Percentiles rank a stretch among this genome's conserved stretches.
Evolutionary conservation across 106 monocot genomes (phyloP).

Genomic region (Dactylorhiza incarnata): DNA sequence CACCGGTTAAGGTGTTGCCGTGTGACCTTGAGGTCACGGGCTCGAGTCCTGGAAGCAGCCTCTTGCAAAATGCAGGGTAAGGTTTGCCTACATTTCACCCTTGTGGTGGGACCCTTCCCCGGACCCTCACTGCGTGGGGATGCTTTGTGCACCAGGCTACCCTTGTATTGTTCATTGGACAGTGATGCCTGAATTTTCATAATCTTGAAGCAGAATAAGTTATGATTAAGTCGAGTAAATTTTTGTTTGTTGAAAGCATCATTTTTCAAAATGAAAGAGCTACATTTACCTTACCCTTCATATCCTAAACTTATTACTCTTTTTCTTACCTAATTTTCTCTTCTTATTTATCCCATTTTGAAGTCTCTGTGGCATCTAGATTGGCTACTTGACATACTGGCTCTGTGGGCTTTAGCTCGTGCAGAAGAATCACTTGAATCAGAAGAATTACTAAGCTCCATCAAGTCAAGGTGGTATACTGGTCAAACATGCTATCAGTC

Average conservation of each 20-base stretch:
- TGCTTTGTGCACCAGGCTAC: no score
- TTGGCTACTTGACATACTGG: constrained; percentile 74
- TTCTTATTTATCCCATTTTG: constrained; percentile 9
- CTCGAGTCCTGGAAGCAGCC: no score
- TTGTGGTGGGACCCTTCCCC: no score
- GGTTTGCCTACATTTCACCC: no score
- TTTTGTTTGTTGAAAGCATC: neutral
- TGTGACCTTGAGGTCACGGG: no score
- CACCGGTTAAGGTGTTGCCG: no score
- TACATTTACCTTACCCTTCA: neutral
- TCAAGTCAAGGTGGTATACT: constrained; percentile 48
- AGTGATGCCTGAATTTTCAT: neutral
- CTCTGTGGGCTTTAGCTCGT: constrained; percentile 62
- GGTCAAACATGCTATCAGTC: neutral
- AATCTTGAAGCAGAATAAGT: neutral
- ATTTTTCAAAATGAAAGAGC: neutral
- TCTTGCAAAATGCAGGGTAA: no score
- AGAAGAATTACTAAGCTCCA: constrained; percentile 43
- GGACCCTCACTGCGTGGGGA: no score
- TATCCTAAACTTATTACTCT: neutral
- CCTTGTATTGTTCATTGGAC: neutral
- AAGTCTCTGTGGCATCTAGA: constrained; percentile 72
- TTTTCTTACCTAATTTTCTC: neutral
- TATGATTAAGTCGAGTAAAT: neutral
- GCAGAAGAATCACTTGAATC: constrained; percentile 32